A percentile compares a stretch with the other conserved stretches of the same genome.
Conservation (phyloP, 192 early-diverging fungal genomes). For the Anaeromyces robustus region DNA sequence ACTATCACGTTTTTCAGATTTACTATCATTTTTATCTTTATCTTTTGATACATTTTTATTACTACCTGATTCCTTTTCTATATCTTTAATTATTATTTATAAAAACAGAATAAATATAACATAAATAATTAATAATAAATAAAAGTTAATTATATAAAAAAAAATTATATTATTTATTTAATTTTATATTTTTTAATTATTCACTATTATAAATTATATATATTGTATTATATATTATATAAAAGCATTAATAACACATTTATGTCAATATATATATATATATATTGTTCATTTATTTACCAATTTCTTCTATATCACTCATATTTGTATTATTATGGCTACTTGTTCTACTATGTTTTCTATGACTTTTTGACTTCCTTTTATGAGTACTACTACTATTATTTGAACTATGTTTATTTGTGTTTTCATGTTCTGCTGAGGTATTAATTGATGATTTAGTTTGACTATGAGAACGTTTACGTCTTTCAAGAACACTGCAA, state of each 20-base stretch:
- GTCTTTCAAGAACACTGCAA: neutral
- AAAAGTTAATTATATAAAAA: no score
- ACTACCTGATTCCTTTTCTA: neutral
- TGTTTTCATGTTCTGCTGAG: neutral
- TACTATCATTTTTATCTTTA: neutral
- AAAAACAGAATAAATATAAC: no score
- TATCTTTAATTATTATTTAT: neutral
- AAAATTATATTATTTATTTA: no score
- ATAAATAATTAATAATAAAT: no score
- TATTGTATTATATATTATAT: no score
- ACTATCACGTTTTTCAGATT: neutral
- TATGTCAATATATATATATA: no score
- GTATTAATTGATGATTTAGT: neutral
- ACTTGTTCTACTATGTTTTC: neutral
- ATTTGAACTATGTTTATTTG: neutral
- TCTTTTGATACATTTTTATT: neutral
- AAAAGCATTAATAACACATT: no score
- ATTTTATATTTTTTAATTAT: no score
- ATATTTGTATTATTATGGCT: neutral
- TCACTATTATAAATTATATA: no score
- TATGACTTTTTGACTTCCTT: neutral
- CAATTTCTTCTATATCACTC: neutral
- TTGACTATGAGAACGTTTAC: neutral
- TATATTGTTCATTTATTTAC: no score
- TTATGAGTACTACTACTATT: neutral